These are phyloP conservation scores for Mycosarcoma mackinlayi DNA, from an alignment of 1,284 basidiomycete genomes.

Conservation along the genomic window DNA sequence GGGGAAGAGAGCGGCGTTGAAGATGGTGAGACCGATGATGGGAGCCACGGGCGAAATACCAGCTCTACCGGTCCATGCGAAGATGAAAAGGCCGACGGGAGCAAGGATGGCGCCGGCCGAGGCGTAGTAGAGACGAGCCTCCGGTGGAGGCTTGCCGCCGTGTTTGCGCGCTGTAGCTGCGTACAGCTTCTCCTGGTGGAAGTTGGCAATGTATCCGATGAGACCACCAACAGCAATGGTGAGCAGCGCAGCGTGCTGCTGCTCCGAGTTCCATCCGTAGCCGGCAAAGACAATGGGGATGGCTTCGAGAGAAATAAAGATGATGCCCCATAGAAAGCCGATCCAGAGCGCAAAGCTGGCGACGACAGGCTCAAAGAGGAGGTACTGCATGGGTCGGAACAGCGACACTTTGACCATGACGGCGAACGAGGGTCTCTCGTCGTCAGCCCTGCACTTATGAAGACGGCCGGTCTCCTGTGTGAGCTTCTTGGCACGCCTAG, in stretches of 20 bases:
- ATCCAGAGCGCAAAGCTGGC: slow-evolving; percentile 70
- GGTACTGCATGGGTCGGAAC: slow-evolving; percentile 62
- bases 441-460: slow-evolving; percentile 68
- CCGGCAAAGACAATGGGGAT: slow-evolving; percentile 62
- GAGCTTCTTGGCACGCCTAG: slow-evolving; percentile 66
- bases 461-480: slow-evolving; percentile 68
- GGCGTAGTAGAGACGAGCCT: slow-evolving; percentile 70
- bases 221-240: slow-evolving; percentile 52
- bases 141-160: slow-evolving; percentile 69
- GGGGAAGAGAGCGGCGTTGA: slow-evolving; percentile 39
- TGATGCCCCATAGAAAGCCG: slow-evolving; percentile 54
- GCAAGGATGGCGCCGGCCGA: slow-evolving; percentile 49
- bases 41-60: slow-evolving; percentile 43
- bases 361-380: slow-evolving; percentile 71
- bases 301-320: slow-evolving; percentile 49
- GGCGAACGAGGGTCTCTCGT: slow-evolving; percentile 55
- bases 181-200: slow-evolving; percentile 62
- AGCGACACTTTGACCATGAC: slow-evolving; percentile 66
- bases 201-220: slow-evolving; percentile 78
- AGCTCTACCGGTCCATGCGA: slow-evolving; percentile 49
- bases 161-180: slow-evolving; percentile 42
- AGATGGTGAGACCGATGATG: slow-evolving; percentile 50
- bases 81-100: slow-evolving; percentile 54
- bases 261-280: slow-evolving; percentile 53
- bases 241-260: slow-evolving; percentile 51